These are phyloP conservation scores for Pholiota molesta DNA, from an alignment of 768 basidiomycete genomes.

Conservation along the genomic window DNA sequence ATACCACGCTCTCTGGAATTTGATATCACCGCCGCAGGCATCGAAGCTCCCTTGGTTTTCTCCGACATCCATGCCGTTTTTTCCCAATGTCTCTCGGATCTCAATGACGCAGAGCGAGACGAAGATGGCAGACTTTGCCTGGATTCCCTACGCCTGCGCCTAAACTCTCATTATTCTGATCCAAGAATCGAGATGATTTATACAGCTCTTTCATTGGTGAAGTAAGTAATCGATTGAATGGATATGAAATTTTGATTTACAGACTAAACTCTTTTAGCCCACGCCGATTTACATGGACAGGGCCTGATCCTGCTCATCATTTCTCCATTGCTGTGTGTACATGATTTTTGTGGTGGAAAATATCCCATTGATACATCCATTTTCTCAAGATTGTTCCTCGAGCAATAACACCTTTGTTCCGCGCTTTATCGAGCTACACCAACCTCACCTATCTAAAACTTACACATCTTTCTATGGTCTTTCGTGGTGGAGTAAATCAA, in stretches of 20 bases:
- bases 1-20: conserved; percentile 23
- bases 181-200: conserved; percentile 25
- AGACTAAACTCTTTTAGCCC: conserved; percentile 35
- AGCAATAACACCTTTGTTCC: conserved; percentile 41
- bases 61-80: conserved; percentile 21
- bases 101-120: conserved; percentile 19
- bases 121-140: conserved; percentile 25
- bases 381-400: conserved; percentile 45
- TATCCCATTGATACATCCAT: not conserved
- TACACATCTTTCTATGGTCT: conserved; percentile 40
- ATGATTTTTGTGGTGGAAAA: not conserved
- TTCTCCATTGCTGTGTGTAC: conserved; percentile 60
- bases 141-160: conserved; percentile 26
- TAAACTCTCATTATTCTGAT: conserved; percentile 30
- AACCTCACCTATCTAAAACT: conserved; percentile 48
- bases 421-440: conserved; percentile 43
- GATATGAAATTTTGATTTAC: not conserved
- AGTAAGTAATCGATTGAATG: conserved; percentile 21
- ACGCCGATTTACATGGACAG: conserved; percentile 54
- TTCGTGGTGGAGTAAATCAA: conserved; percentile 9
- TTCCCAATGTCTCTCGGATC: conserved; percentile 14
- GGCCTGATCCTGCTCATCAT: conserved; percentile 63
- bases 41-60: conserved; percentile 18
- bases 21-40: conserved; percentile 17
- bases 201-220: conserved; percentile 27